Conservation (phyloP, 2,329 filamentous ascomycete species). For the Penicillium janthinellum region DNA sequence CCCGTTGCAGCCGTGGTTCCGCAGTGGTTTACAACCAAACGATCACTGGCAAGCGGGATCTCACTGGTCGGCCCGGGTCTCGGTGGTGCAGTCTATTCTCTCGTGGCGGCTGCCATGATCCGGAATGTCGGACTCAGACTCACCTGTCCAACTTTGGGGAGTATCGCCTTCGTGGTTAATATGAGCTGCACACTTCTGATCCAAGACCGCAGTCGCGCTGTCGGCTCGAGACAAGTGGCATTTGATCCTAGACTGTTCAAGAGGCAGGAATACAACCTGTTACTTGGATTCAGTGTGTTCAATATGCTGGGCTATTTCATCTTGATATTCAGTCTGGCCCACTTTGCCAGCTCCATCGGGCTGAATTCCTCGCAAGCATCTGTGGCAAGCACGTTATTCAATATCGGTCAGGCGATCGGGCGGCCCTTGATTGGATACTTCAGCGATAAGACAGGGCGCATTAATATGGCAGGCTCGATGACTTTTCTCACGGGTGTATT, state of each 20-base stretch:
- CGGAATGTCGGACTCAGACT: constrained; percentile 29
- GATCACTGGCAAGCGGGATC: constrained; percentile 35
- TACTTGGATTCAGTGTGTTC: constrained; percentile 44
- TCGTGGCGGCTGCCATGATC: constrained; percentile 33
- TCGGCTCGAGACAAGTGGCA: not conserved
- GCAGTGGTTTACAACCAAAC: constrained; percentile 36
- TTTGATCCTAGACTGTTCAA: not conserved
- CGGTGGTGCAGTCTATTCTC: constrained; percentile 25
- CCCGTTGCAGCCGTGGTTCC: constrained; percentile 22
- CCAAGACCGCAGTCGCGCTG: not conserved
- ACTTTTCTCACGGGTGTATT: constrained; percentile 23
- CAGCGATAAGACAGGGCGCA: constrained; percentile 58
- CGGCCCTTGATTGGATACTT: constrained; percentile 62
- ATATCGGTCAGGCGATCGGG: constrained; percentile 57
- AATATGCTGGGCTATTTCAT: constrained; percentile 62
- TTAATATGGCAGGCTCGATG: constrained; percentile 56
- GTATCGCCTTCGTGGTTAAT: constrained; percentile 7
- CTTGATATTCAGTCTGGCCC: constrained; percentile 63
- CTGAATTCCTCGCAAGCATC: constrained; percentile 57
- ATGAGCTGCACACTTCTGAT: not conserved
- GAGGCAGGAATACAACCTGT: constrained; percentile 9
- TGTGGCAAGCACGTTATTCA: constrained; percentile 60
- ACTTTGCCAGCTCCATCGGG: constrained; percentile 59
- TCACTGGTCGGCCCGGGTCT: constrained; percentile 30
- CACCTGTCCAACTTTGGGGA: constrained; percentile 35